A percentile compares a stretch with the other conserved stretches of the same genome.
Conservation (phyloP, 1,284 basidiomycete genomes). For the Chiua sp. region DNA sequence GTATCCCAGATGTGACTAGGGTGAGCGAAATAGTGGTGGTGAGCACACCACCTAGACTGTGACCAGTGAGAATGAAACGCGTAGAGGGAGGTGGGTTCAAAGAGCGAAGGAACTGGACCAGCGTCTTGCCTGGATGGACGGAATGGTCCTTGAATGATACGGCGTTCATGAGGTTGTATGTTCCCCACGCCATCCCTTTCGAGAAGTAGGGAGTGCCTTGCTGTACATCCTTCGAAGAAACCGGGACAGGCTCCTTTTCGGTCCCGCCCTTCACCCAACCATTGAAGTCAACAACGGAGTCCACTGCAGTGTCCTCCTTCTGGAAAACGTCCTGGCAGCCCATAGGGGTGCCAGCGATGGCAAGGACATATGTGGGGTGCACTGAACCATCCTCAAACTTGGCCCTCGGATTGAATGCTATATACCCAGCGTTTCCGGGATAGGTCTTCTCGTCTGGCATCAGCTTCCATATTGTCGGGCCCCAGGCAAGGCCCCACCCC, state of each 20-base stretch:
- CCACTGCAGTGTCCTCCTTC: conserved; percentile 1
- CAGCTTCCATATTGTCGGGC: conserved; percentile 24
- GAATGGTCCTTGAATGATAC: neutral
- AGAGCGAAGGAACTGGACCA: conserved; percentile 14
- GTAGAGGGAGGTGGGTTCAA: neutral
- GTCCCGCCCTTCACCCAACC: conserved; percentile 10
- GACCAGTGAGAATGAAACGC: conserved; percentile 12
- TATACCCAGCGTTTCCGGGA: conserved; percentile 24
- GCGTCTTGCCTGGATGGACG: conserved; percentile 1
- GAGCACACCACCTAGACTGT: conserved; percentile 15
- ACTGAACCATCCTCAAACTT: conserved; percentile 17
- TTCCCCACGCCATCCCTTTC: neutral
- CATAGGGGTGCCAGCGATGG: conserved; percentile 1
- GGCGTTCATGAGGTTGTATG: conserved; percentile 11
- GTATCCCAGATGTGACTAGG: neutral
- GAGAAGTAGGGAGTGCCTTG: neutral
- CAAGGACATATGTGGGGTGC: conserved; percentile 15
- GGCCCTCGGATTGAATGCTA: conserved; percentile 18
- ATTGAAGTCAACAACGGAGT: conserved; percentile 16
- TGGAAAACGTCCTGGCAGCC: neutral
- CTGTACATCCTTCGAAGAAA: neutral
- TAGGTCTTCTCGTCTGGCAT: conserved; percentile 7
- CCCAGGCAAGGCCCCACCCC: conserved; percentile 20
- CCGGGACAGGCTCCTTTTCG: neutral
- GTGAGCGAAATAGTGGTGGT: conserved; percentile 17